Evolutionary conservation across 345 rosid species (phyloP), one percentile per base, ranked within the genome.

Genomic region (Rubroshorea leprosula): DNA sequence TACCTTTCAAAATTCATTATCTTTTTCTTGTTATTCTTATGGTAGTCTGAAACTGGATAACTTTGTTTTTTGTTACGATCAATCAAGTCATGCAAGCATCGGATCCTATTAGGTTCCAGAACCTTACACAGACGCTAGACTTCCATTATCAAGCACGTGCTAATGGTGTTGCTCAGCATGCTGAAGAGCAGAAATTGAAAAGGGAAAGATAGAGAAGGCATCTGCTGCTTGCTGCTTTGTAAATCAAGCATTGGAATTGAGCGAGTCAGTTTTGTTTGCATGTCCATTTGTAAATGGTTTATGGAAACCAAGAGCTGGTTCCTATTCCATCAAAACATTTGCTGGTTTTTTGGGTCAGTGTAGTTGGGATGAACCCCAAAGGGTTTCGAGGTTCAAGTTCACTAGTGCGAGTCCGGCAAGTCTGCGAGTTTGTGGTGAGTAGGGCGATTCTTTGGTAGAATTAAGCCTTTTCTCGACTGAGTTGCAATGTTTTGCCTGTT

Each of bases 171-270:
- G 95, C 87, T 21, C 86, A 80, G 80, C 97, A 90, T 69, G 97
- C 99, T 56, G 99, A 72, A 86, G 95, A 75, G 80, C 59, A 24
- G 99, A 83, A 78, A 90, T 90, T 11, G 95, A 90, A 68, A 94
- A 87, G 74, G 96, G 86, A 74, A 85, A 76, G 75, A 54, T 76
- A 76, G 90, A 82, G 79, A 85, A 80, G 68, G 85, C 87, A 0
- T 59, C 81, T 17, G 62, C 74, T n/a, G 61, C n/a, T 75, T 44
- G 65, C 76, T 44, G 10, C 66, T 5, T 77, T 75, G 55, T 85
- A 73, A 71, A 61, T 44, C 4, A 5, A n/a, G 50, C 38, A 16
- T 48, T 55, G 60, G 46, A 39, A 47, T 43, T 27, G 31, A 3
- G 31, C 8, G 31, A 3, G 31, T 27, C 5, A 8, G 8, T 27